Evolutionary conservation across 805 yeast genomes (phyloP).

Genomic region (Teunomyces gatunensis): DNA sequence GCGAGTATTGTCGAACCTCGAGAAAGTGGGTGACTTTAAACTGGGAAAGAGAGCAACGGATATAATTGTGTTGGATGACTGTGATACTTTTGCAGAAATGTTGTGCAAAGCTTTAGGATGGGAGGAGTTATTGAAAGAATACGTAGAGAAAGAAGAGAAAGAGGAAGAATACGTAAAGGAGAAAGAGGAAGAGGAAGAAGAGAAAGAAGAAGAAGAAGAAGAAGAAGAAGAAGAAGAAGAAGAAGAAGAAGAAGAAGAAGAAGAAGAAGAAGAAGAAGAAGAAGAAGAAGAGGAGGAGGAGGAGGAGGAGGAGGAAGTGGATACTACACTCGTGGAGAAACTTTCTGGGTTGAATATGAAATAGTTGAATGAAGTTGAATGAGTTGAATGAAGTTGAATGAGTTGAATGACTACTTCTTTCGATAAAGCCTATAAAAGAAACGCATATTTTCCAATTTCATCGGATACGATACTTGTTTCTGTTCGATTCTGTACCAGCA

Average conservation of each 20-base stretch:
- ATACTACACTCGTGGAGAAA: slow-evolving; percentile 2
- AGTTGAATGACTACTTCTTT: slow-evolving; percentile 34
- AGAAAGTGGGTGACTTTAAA: slow-evolving; percentile 71
- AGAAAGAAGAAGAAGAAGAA: neutral
- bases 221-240: neutral
- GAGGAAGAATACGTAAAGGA: too few species aligned
- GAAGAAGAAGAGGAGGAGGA: neutral
- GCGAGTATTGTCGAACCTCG: slow-evolving; percentile 73
- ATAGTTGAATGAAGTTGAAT: neutral
- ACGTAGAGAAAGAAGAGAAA: neutral
- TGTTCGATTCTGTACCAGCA: slow-evolving; percentile 71
- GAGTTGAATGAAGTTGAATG: neutral
- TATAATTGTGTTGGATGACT: slow-evolving; percentile 54
- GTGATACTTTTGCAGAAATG: slow-evolving; percentile 62
- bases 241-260: neutral
- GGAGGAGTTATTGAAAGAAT: slow-evolving; percentile 40
- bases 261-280: neutral
- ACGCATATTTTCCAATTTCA: slow-evolving; percentile 84
- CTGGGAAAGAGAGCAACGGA: slow-evolving; percentile 53
- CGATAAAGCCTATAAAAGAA: slow-evolving; percentile 75
- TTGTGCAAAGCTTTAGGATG: slow-evolving; percentile 63
- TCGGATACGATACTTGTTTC: slow-evolving; percentile 50
- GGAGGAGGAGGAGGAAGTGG: neutral
- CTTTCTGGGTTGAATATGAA: slow-evolving; percentile 6
- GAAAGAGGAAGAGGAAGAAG: neutral